Evolutionary conservation across 2,329 filamentous ascomycete species (phyloP).

Genomic region (Scolecobasidium constrictum): DNA sequence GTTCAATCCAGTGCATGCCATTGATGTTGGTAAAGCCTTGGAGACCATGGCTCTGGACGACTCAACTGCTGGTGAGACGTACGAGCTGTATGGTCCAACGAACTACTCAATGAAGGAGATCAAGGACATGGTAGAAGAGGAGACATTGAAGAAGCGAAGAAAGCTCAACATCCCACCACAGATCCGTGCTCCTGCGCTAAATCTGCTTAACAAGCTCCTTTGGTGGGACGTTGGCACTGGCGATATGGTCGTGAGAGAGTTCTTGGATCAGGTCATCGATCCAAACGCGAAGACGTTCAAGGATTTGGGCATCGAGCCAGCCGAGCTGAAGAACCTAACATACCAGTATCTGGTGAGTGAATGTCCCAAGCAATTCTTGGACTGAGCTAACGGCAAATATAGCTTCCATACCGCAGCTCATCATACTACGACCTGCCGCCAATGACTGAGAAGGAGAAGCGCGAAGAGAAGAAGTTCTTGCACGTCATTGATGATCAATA

Average conservation of each 20-base stretch:
- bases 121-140: constrained; percentile 74
- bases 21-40: constrained; percentile 81
- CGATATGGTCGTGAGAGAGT: constrained; percentile 85
- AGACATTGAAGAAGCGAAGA: constrained; percentile 81
- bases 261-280: constrained; percentile 87
- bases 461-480: constrained; percentile 92
- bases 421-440: constrained; percentile 89
- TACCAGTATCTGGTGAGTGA: constrained; percentile 82
- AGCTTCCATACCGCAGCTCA: constrained; percentile 85
- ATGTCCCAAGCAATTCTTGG: background rate
- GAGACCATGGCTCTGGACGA: constrained; percentile 89
- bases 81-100: constrained; percentile 86
- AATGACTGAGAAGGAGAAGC: constrained; percentile 86
- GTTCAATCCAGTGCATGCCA: constrained; percentile 83
- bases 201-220: constrained; percentile 65
- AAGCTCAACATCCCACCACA: constrained; percentile 85
- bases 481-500: constrained; percentile 84
- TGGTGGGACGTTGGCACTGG: constrained; percentile 83
- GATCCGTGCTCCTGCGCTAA: constrained; percentile 64
- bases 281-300: constrained; percentile 87
- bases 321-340: constrained; percentile 74
- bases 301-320: constrained; percentile 82
- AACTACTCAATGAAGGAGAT: constrained; percentile 87
- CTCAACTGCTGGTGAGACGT: constrained; percentile 80
- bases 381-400: constrained; percentile 21